These are phyloP conservation scores for Globisporangium mamillatum DNA, from an alignment of 352 stramenopile genomes.

Conservation along the genomic window DNA sequence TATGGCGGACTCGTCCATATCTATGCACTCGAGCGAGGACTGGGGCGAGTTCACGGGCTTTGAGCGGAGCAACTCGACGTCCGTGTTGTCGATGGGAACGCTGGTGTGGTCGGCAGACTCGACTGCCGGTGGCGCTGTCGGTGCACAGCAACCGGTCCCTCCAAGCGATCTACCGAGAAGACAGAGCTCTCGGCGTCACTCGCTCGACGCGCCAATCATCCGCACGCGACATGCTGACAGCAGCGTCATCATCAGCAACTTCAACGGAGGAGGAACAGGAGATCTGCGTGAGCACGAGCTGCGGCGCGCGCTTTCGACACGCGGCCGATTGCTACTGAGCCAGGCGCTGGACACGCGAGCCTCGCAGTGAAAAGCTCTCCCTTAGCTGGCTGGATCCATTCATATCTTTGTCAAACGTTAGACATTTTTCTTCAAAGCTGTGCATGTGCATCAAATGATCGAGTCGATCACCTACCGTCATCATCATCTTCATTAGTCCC, in stretches of 20 bases:
- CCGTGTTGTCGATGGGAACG: conserved; percentile 12
- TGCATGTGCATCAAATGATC: background rate
- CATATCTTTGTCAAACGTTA: conserved; percentile 1
- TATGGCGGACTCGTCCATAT: conserved; percentile 6
- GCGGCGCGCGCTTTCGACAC: conserved; percentile 22
- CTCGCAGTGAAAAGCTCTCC: background rate
- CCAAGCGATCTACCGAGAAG: background rate
- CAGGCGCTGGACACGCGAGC: conserved; percentile 16
- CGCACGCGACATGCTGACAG: background rate
- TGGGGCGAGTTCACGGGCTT: conserved; percentile 19
- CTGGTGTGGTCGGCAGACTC: conserved; percentile 15
- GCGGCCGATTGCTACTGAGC: conserved; percentile 22
- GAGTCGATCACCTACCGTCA: background rate
- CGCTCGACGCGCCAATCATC: conserved; percentile 8
- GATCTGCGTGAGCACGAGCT: conserved; percentile 4
- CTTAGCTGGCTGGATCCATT: background rate
- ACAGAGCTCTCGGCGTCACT: conserved; percentile 16
- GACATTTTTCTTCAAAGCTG: background rate
- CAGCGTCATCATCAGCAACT: background rate
- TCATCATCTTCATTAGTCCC: background rate
- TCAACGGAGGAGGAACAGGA: background rate
- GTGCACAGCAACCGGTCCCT: background rate
- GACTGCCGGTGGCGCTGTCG: background rate
- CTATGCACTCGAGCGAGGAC: conserved; percentile 18
- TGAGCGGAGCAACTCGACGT: conserved; percentile 12